Conservation (phyloP, 805 yeast genomes). For the Candida takata region DNA sequence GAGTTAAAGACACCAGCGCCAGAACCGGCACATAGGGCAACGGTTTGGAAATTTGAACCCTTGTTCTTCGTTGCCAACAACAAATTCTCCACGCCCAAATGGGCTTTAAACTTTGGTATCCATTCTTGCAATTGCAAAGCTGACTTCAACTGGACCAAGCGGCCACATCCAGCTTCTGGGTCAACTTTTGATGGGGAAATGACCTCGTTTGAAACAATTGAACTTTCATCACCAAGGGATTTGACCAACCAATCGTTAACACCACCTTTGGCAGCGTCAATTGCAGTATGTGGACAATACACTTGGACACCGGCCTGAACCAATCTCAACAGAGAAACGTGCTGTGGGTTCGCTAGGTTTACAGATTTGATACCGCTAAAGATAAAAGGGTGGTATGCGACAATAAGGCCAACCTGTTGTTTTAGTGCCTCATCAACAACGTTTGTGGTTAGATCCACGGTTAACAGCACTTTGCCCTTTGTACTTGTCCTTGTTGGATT, state of each 20-base stretch:
- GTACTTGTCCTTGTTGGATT: slow-evolving; percentile 24
- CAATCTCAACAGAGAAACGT: slow-evolving; percentile 61
- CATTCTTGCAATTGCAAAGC: slow-evolving; percentile 39
- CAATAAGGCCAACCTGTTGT: slow-evolving; percentile 44
- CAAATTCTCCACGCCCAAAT: slow-evolving; percentile 45
- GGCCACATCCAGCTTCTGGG: slow-evolving; percentile 73
- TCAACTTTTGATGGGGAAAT: slow-evolving; percentile 37
- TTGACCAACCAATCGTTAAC: slow-evolving; percentile 88
- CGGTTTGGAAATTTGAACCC: slow-evolving; percentile 34
- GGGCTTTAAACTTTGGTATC: slow-evolving; percentile 44
- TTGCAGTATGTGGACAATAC: slow-evolving; percentile 93
- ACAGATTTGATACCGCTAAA: slow-evolving; percentile 81
- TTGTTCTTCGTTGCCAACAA: slow-evolving; percentile 48
- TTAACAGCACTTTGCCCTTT: slow-evolving; percentile 41
- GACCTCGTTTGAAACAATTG: slow-evolving; percentile 25
- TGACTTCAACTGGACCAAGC: slow-evolving; percentile 44
- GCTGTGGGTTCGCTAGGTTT: slow-evolving; percentile 69
- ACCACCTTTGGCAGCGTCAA: slow-evolving; percentile 89
- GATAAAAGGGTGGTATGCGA: slow-evolving; percentile 94
- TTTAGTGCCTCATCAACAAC: slow-evolving; percentile 83
- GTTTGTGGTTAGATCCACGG: slow-evolving; percentile 76
- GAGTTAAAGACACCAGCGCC: slow-evolving; percentile 88
- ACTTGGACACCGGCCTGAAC: slow-evolving; percentile 79
- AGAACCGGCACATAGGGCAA: slow-evolving; percentile 95
- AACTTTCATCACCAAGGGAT: slow-evolving; percentile 37